Conservation (phyloP, 108 stramenopile genomes). For the Aureococcus anophagefferens region DNA sequence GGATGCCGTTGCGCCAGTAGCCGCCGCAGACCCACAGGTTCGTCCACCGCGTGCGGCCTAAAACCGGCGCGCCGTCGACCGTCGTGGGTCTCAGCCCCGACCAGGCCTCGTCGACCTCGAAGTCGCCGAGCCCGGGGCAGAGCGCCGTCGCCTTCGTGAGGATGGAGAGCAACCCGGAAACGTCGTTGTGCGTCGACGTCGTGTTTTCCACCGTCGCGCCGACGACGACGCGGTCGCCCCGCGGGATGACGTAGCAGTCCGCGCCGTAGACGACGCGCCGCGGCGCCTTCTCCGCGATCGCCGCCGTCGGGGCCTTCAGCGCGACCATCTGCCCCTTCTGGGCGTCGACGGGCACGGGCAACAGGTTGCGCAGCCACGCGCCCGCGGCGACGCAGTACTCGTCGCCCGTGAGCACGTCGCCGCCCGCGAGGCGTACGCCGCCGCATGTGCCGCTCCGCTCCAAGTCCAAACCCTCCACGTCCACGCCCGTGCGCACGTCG, state of each 20-base stretch:
- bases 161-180: too few relatives aligned
- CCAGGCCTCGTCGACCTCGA: slow-evolving; percentile 81
- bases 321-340: slow-evolving; percentile 84
- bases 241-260: slow-evolving; percentile 88
- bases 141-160: slow-evolving; percentile 54
- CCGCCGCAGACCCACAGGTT: slow-evolving; percentile 78
- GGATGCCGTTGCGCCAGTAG: slow-evolving; percentile 87
- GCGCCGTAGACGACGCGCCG: slow-evolving; percentile 72
- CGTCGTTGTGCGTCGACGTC: too few relatives aligned
- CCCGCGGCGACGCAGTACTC: slow-evolving; percentile 70
- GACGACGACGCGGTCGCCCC: slow-evolving; percentile 75
- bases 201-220: slow-evolving; percentile 72
- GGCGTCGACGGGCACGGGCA: slow-evolving; percentile 76
- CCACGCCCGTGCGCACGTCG: slow-evolving; percentile 56
- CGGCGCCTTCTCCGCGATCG: slow-evolving; percentile 36
- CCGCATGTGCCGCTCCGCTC: slow-evolving; percentile 36
- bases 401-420: slow-evolving; percentile 44
- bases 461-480: slow-evolving; percentile 51
- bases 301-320: slow-evolving; percentile 55
- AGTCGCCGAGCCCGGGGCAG: slow-evolving; percentile 59
- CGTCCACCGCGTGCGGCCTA: slow-evolving; percentile 64
- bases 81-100: slow-evolving; percentile 82
- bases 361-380: slow-evolving; percentile 78
- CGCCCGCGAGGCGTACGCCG: slow-evolving; percentile 48
- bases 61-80: slow-evolving; percentile 75